phyloP scores from a whole-genome alignment of 1,284 basidiomycete species.

The Fistulinella cinereoalba region DNA sequence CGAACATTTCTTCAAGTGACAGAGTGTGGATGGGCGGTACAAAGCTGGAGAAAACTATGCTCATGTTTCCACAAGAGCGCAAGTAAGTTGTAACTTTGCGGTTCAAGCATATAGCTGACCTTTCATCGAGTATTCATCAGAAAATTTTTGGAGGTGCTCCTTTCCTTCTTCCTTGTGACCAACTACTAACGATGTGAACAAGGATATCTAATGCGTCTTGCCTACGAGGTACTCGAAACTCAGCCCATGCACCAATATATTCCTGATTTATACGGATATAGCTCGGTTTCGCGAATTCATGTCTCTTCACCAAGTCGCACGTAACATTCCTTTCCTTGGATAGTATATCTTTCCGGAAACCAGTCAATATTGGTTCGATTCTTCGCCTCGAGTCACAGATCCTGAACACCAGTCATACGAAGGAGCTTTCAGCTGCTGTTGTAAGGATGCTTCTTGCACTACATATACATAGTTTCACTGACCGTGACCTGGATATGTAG shows the following conservation, averaged over 20 bases:
- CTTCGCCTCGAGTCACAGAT: constrained; percentile 70
- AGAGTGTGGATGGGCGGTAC: constrained; percentile 69
- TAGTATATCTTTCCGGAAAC: constrained; percentile 75
- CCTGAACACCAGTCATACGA: constrained; percentile 49
- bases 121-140: constrained; percentile 59
- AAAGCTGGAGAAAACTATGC: constrained; percentile 60
- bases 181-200: neutral
- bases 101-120: neutral
- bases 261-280: constrained; percentile 27
- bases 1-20: constrained; percentile 37
- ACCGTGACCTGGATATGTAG: constrained; percentile 28
- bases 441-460: constrained; percentile 38
- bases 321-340: constrained; percentile 77
- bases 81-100: constrained; percentile 49
- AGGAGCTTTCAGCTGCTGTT: constrained; percentile 47
- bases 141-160: constrained; percentile 70
- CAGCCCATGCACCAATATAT: neutral
- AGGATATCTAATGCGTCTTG: constrained; percentile 62
- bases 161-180: neutral
- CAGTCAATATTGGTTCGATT: constrained; percentile 80
- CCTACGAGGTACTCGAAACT: constrained; percentile 51
- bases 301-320: constrained; percentile 65
- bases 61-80: constrained; percentile 85
- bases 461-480: neutral
- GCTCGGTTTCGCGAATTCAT: constrained; percentile 75